Conservation (phyloP, 2,329 filamentous ascomycete genomes). For the Hymenoscyphus fructigenus region DNA sequence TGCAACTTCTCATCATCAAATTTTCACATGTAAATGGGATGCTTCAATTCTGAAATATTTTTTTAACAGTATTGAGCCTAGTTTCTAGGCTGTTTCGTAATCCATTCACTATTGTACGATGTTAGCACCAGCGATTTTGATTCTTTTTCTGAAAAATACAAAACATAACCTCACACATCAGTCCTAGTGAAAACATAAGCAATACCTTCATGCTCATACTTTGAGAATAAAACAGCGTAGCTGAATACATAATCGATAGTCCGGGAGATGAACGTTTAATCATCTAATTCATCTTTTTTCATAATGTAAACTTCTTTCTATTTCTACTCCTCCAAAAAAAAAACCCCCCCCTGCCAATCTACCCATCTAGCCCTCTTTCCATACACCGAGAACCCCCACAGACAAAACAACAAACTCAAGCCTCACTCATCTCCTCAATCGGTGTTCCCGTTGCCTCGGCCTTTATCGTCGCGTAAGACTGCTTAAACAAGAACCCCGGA, state of each 20-base stretch:
- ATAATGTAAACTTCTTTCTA: neutral
- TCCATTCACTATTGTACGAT: too few relatives aligned
- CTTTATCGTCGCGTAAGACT: constrained; percentile 18
- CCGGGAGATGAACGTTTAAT: too few relatives aligned
- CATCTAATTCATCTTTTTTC: too few relatives aligned
- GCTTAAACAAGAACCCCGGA: constrained; percentile 32
- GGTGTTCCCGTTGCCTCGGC: neutral
- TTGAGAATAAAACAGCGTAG: neutral
- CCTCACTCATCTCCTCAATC: neutral
- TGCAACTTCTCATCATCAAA: too few relatives aligned
- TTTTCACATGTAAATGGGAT: too few relatives aligned
- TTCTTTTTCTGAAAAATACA: too few relatives aligned
- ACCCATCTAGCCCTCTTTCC: neutral
- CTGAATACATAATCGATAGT: neutral
- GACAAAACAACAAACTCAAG: neutral
- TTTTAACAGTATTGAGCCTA: too few relatives aligned
- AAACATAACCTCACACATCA: too few relatives aligned
- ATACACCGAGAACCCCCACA: neutral
- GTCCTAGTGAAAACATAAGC: neutral
- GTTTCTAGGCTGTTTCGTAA: too few relatives aligned
- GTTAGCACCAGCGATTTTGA: too few relatives aligned
- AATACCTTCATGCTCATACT: neutral
- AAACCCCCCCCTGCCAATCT: neutral
- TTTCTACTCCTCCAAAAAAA: neutral
- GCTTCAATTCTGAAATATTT: too few relatives aligned